Evolutionary conservation across 2,329 filamentous ascomycete species (phyloP), one percentile per base, ranked within the genome.

Genomic region (Phyllosticta citriasiana): DNA sequence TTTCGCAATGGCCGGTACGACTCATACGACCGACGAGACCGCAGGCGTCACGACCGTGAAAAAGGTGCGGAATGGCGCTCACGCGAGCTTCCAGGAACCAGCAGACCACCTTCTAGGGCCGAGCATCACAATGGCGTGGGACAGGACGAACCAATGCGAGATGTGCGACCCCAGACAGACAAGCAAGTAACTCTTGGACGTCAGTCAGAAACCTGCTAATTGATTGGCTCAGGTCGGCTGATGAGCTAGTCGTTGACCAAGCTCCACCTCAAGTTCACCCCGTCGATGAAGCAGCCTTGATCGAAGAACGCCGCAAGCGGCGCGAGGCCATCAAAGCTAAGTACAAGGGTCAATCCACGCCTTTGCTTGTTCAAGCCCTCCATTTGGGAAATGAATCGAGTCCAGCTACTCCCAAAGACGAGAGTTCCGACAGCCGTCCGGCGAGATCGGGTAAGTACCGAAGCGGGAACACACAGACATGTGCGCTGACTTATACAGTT

Each of bases 241-340:
- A 57, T 14, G 27, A 14, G 24, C 57, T 7, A 55, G 35, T 35
- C 5, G 14, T 82, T 64, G 80, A 83, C 65, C 77, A 81, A 61
- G 79, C 85, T 19, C 61, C 66, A 47, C 30, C 61, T 52, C 64
- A 70, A 35, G 61, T 67, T 25, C 63, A 66, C 67, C 58, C 63
- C 10, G 53, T 62, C 5, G 88, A 95, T 72, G 89, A 95, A 77
- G 88, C 88, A 64, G 86, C 88, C 66, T 82, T 93, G 69, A 88
- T 96, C 68, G 89, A 95, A 73, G 87, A 91, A 68, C 88, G 92
- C 60, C 88, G 91, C 27, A 91, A 88, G 71, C 85, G 88, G 62
- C 87, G 92, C 66, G 89, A 94, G 76, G 89, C 90, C 65, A 88
- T 96, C 65, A 84, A 91, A 71, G 88, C 89, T 72, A 95, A 91